Conservation (phyloP, 2,329 filamentous ascomycete species). For the Exophiala viscosa region DNA sequence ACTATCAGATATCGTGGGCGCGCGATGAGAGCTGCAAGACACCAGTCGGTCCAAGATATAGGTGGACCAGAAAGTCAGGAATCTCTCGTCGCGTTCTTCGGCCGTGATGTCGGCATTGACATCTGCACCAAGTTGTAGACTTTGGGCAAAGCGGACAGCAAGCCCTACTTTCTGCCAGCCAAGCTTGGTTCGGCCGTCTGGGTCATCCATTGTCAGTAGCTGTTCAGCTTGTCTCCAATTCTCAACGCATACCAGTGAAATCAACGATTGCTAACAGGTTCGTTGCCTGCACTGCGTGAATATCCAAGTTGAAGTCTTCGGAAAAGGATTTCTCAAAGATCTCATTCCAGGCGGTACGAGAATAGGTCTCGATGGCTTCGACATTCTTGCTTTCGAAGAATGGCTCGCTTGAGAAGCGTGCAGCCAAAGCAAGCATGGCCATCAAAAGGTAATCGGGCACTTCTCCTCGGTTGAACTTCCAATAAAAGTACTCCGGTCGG, state of each 20-base stretch:
- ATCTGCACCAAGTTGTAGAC: slow-evolving; percentile 34
- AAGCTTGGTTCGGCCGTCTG: slow-evolving; percentile 32
- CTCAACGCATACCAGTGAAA: slow-evolving; percentile 34
- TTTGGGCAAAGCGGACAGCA: slow-evolving; percentile 60
- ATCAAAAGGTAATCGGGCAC: slow-evolving; percentile 34
- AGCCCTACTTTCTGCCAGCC: slow-evolving; percentile 39
- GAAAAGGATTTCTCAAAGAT: slow-evolving; percentile 36
- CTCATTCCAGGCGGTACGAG: slow-evolving; percentile 34
- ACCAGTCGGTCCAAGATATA: slow-evolving; percentile 34
- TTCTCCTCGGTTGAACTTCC: slow-evolving; percentile 26
- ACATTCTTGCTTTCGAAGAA: slow-evolving; percentile 28
- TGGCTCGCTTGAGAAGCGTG: slow-evolving; percentile 33
- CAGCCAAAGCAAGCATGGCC: slow-evolving; percentile 35
- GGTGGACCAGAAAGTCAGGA: slow-evolving; percentile 33
- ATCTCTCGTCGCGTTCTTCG: slow-evolving; percentile 31
- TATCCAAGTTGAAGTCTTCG: slow-evolving; percentile 31
- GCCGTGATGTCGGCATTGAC: slow-evolving; percentile 19
- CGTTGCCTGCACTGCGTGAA: slow-evolving; percentile 38
- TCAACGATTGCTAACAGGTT: slow-evolving; percentile 38
- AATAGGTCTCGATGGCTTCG: slow-evolving; percentile 31
- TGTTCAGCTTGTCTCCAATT: background rate
- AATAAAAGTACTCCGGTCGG: slow-evolving; percentile 34
- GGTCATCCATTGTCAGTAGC: background rate
- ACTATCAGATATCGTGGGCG: slow-evolving; percentile 23
- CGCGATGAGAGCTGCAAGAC: slow-evolving; percentile 28